Base-by-base conservation (phyloP, 805 yeast species). In the Teunomyces pallodes region DNA sequence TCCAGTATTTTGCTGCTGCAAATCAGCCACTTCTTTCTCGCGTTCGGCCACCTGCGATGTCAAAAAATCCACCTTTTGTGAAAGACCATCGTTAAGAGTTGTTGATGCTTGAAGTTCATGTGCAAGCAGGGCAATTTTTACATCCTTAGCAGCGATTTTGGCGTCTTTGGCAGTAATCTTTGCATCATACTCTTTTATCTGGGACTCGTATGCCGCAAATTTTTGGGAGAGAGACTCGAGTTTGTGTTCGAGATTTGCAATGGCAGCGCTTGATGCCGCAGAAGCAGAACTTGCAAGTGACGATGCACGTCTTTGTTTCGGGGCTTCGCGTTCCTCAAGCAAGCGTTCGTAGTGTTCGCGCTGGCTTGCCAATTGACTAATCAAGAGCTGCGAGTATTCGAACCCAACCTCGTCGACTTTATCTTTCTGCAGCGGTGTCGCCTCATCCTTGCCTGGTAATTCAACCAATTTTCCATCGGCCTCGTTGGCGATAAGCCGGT, bases 401-500 rank as follows among this genome's bases (percentile, higher is more conserved):
- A 86, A 68, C 9, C 87, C 87, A 27, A 77, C 80, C 59, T 70
- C 85, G 66, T 74, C 87, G 45, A 70, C 79, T 72, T 61, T 78
- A 42, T 66, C 67, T 39, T 45, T 41, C 29, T 14, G 35, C 28
- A n/a, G 28, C 32, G 26, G 32, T 29, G 16, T 16, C 9, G 42
- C n/a, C 5, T 30, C 36, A 27, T 40, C 43, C 45, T 72, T 74
- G 26, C 70, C 76, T 0, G 77, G 74, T 10, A 90, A 72, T 62
- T 90, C 97, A 2, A 90, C 96, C 29, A 91, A 66, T 57, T 91
- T 91, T 0, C 97, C 97, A 62, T 90, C 97, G 0, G 85, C 76
- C 62, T 87, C 91, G 64, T 88, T 90, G 51, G 90, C 89, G 3
- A 90, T 78, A 38, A 90, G 68, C 43, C 97, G 66, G 64, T 90